These are phyloP conservation scores for Neopestalotiopsis sp. DNA, from an alignment of 2,329 filamentous ascomycete species.

Conservation along the genomic window DNA sequence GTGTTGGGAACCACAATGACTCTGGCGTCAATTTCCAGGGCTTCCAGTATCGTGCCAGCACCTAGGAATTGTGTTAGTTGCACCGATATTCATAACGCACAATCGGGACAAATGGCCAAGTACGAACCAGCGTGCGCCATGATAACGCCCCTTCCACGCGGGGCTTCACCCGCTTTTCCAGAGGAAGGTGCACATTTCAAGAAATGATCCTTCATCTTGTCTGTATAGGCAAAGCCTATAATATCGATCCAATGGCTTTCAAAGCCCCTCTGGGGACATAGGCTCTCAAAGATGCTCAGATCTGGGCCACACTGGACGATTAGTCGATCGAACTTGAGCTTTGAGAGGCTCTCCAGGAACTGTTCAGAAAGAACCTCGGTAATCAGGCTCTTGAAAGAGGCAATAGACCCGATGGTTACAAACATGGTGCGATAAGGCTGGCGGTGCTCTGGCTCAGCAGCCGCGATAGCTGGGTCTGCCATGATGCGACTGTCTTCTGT, in stretches of 20 bases:
- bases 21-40: constrained; percentile 73
- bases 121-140: constrained; percentile 85
- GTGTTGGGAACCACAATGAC: constrained; percentile 92
- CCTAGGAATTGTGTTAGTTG: constrained; percentile 55
- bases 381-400: constrained; percentile 77
- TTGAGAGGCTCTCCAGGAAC: constrained; percentile 67
- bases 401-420: constrained; percentile 91
- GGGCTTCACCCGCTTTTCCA: constrained; percentile 32
- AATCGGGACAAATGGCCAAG: not conserved
- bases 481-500: constrained; percentile 18
- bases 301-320: constrained; percentile 82
- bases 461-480: constrained; percentile 16
- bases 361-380: constrained; percentile 62
- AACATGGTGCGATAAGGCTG: constrained; percentile 62
- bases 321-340: constrained; percentile 71
- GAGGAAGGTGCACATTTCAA: constrained; percentile 51
- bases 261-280: constrained; percentile 17
- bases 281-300: constrained; percentile 57
- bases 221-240: constrained; percentile 69
- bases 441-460: constrained; percentile 12
- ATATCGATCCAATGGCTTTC: constrained; percentile 51
- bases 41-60: constrained; percentile 87
- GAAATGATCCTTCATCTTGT: constrained; percentile 67
- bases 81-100: not conserved
- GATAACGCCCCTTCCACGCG: constrained; percentile 69